phyloP scores from a whole-genome alignment of 1,139 yeast genomes.

The Wickerhamomyces sp. region DNA sequence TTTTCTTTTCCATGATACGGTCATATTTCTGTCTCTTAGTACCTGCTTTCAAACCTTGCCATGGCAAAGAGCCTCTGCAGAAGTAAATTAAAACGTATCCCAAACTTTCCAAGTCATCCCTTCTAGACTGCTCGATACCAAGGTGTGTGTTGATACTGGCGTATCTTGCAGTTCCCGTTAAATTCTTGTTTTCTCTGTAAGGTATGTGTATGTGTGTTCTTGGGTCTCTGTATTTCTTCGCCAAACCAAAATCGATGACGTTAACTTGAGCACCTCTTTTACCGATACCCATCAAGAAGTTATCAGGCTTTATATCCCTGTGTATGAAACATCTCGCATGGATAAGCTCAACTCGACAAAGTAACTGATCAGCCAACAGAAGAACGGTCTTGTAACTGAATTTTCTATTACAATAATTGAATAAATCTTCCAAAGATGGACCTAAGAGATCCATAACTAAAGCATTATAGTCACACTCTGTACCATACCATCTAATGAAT shows the following conservation, averaged over 20 bases:
- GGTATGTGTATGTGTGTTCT: constrained; percentile 95
- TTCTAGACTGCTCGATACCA: constrained; percentile 93
- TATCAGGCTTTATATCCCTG: constrained; percentile 89
- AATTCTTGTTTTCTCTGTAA: constrained; percentile 90
- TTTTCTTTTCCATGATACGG: constrained; percentile 92
- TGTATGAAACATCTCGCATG: constrained; percentile 96
- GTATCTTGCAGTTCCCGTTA: constrained; percentile 97
- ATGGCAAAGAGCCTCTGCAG: constrained; percentile 91
- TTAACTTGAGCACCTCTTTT: constrained; percentile 93
- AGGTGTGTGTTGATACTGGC: constrained; percentile 94
- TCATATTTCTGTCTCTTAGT: constrained; percentile 97
- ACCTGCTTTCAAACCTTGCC: constrained; percentile 98
- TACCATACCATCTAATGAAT: constrained; percentile 95
- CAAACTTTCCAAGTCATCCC: constrained; percentile 93
- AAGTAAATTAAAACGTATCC: constrained; percentile 95
- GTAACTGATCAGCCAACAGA: constrained; percentile 87
- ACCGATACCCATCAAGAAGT: constrained; percentile 95
- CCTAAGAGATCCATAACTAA: constrained; percentile 95
- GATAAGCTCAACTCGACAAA: constrained; percentile 90
- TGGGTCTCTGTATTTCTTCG: constrained; percentile 93
- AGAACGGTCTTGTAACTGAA: constrained; percentile 92
- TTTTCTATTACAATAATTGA: constrained; percentile 91
- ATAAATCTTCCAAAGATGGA: constrained; percentile 90
- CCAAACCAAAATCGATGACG: constrained; percentile 95
- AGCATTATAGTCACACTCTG: constrained; percentile 94